phyloP scores from a whole-genome alignment of 768 basidiomycete genomes.

The Coprinopsis cinerea region DNA sequence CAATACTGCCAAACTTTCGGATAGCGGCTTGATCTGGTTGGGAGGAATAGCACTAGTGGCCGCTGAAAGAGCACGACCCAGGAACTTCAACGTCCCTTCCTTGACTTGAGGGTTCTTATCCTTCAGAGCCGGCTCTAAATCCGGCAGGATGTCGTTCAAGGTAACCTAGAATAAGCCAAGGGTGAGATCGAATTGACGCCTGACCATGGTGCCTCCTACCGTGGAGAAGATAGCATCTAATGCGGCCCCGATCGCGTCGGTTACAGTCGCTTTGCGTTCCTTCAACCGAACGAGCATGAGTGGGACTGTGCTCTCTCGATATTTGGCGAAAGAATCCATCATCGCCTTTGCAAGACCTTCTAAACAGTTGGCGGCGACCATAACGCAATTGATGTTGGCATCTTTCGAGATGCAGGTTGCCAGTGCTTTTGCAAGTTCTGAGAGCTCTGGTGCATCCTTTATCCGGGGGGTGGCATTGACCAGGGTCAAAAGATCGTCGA shows the following conservation, averaged over 20 bases:
- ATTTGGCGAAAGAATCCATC: constrained; percentile 65
- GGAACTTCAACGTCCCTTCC: constrained; percentile 84
- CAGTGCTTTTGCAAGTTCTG: constrained; percentile 69
- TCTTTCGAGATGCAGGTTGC: constrained; percentile 81
- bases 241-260: constrained; percentile 81
- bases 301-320: constrained; percentile 65
- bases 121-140: constrained; percentile 68
- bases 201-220: no score
- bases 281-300: constrained; percentile 86
- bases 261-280: constrained; percentile 87
- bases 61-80: constrained; percentile 68
- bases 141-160: constrained; percentile 76
- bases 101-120: constrained; percentile 97
- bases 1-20: constrained; percentile 67
- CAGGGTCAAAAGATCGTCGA: constrained; percentile 75
- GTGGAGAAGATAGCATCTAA: constrained; percentile 84
- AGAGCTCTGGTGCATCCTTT: constrained; percentile 73
- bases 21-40: constrained; percentile 74
- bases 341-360: constrained; percentile 84
- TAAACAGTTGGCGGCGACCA: constrained; percentile 77
- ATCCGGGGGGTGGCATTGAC: constrained; percentile 69
- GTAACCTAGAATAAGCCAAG: constrained; percentile 48
- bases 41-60: constrained; percentile 67
- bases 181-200: no score
- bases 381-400: constrained; percentile 94